phyloP scores from a whole-genome alignment of 139 green algal genomes.

The Yamagishiella unicocca region DNA sequence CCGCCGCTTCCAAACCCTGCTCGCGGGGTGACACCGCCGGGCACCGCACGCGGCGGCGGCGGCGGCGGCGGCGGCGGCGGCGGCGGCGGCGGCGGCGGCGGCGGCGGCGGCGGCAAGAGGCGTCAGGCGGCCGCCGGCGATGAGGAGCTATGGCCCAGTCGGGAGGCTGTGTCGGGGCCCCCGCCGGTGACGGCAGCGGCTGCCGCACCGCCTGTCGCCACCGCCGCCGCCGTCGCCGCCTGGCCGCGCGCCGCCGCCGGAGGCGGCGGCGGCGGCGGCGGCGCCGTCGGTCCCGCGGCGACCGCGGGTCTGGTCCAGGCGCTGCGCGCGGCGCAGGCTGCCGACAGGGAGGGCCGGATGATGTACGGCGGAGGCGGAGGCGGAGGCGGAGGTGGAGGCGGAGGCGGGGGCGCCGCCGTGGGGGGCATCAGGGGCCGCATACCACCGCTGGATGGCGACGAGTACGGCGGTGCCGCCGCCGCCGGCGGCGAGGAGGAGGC shows the following conservation, averaged over 20 bases:
- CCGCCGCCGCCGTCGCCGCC: background rate
- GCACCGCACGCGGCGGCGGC: background rate
- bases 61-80: background rate
- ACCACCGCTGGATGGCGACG: no score
- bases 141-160: conserved; percentile 26
- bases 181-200: no score
- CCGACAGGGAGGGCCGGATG: background rate
- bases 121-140: background rate
- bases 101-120: background rate
- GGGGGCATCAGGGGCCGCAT: no score
- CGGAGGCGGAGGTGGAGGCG: background rate
- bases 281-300: background rate
- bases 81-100: background rate
- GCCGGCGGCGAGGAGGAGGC: background rate
- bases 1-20: no score
- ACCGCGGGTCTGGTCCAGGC: conserved; percentile 1
- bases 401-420: background rate
- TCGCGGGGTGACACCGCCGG: background rate
- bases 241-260: background rate
- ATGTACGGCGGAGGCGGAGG: background rate
- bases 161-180: conserved; percentile 3
- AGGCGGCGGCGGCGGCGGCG: no score
- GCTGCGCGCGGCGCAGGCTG: background rate
- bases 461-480: no score
- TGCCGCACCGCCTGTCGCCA: background rate